Conservation (phyloP, 2,329 filamentous ascomycete genomes). For the Zymoseptoria pseudotritici region DNA sequence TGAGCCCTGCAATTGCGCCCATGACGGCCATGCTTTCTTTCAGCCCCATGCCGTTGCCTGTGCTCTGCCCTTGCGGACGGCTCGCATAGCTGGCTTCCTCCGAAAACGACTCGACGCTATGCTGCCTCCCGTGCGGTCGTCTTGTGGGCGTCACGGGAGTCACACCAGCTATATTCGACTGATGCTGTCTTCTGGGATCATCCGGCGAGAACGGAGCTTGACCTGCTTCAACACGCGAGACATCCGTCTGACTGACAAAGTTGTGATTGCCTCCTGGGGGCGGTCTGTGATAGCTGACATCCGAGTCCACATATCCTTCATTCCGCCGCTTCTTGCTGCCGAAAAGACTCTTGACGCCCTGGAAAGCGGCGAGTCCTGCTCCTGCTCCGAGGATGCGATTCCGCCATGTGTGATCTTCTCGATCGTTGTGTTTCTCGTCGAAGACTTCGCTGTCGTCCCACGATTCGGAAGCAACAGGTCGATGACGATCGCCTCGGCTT, state of each 20-base stretch:
- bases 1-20: constrained; percentile 25
- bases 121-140: constrained; percentile 32
- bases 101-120: constrained; percentile 33
- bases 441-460: constrained; percentile 20
- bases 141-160: constrained; percentile 31
- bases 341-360: constrained; percentile 49
- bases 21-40: constrained; percentile 43
- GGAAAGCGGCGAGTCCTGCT: constrained; percentile 36
- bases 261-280: constrained; percentile 38
- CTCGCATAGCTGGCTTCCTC: constrained; percentile 25
- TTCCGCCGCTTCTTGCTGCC: constrained; percentile 42
- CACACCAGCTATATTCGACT: constrained; percentile 11
- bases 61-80: constrained; percentile 13
- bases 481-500: constrained; percentile 5
- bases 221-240: constrained; percentile 47
- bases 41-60: constrained; percentile 28
- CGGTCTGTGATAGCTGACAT: constrained; percentile 39
- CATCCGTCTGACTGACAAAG: constrained; percentile 39
- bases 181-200: constrained; percentile 12
- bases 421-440: constrained; percentile 35
- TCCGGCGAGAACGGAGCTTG: constrained; percentile 43
- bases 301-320: constrained; percentile 45
- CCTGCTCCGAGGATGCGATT: constrained; percentile 40
- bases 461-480: constrained; percentile 20
- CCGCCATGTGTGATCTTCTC: constrained; percentile 34